A percentile compares a stretch with the other conserved stretches of the same genome.
These are phyloP conservation scores for Sporobolomyces phaffii DNA, from an alignment of 768 basidiomycete species.

Conservation along the genomic window DNA sequence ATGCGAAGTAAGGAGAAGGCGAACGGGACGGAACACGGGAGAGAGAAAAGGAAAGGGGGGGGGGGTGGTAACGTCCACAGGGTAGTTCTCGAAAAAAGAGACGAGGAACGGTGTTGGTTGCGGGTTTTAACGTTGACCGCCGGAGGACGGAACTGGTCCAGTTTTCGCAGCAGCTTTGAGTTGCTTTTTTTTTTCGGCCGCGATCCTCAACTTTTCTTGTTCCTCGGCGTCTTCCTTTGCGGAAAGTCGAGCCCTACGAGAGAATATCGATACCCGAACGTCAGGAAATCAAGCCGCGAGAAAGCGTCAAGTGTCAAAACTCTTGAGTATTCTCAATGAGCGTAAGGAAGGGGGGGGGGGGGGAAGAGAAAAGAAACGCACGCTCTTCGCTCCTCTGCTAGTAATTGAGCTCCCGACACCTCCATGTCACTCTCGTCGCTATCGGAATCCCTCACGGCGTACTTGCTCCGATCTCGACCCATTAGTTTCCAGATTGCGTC, in stretches of 20 bases:
- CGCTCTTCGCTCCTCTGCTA: slow-evolving; percentile 37
- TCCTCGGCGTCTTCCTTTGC: slow-evolving; percentile 31
- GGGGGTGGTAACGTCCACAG: too few relatives aligned
- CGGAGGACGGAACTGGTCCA: too few relatives aligned
- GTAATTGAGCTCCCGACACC: slow-evolving; percentile 25
- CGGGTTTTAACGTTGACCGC: too few relatives aligned
- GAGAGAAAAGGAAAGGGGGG: too few relatives aligned
- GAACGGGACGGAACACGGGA: too few relatives aligned
- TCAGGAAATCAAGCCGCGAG: background rate
- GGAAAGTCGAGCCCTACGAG: slow-evolving; percentile 20
- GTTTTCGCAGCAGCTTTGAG: background rate
- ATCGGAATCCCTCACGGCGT: slow-evolving; percentile 10
- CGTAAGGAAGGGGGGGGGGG: too few relatives aligned
- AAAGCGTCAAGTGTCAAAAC: too few relatives aligned
- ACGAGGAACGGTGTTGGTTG: too few relatives aligned
- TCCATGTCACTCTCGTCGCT: slow-evolving; percentile 42
- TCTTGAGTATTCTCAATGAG: background rate
- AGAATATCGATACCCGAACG: too few relatives aligned
- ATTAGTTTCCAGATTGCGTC: slow-evolving; percentile 18
- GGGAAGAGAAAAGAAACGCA: slow-evolving; percentile 3
- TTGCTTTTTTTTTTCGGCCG: slow-evolving; percentile 23
- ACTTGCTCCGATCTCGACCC: slow-evolving; percentile 9
- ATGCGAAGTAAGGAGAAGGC: too few relatives aligned
- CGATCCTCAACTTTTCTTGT: slow-evolving; percentile 8
- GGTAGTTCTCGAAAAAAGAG: too few relatives aligned